Evolutionary conservation across 139 green algal species (phyloP), one percentile per base, ranked within the genome.

Genomic region (Tetraselmis chui): DNA sequence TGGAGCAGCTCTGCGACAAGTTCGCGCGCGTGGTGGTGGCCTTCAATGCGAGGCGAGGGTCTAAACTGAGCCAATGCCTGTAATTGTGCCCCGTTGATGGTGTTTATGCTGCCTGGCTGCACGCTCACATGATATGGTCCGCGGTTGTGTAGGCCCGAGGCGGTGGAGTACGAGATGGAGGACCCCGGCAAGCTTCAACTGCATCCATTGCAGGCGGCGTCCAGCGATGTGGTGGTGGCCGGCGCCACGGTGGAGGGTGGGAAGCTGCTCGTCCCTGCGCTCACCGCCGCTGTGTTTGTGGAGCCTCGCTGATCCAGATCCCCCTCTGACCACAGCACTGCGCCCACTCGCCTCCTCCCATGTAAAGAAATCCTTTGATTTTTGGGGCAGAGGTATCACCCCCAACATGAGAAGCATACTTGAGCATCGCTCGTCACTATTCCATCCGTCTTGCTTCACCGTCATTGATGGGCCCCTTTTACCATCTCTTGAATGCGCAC

Each of bases 31-130:
- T 92, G 1, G 67, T 92, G 29, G 85, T 89, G 26, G 80, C 91
- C 1, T 90, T 92, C 83, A 93, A 93, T 85, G 85, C 45, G 11
- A 67, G 45, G 45, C 18, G 45, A n/a, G n/a, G n/a, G n/a, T n/a
- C n/a, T n/a, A n/a, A n/a, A n/a, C n/a, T n/a, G n/a, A n/a, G n/a
- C n/a, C n/a, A n/a, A n/a, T n/a, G n/a, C n/a, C n/a, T n/a, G n/a
- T n/a, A n/a, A n/a, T n/a, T n/a, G n/a, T n/a, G n/a, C n/a, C n/a
- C n/a, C n/a, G n/a, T n/a, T n/a, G n/a, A n/a, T n/a, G n/a, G n/a
- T n/a, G n/a, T n/a, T n/a, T n/a, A n/a, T n/a, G n/a, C n/a, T n/a
- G n/a, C n/a, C n/a, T n/a, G n/a, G n/a, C n/a, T n/a, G n/a, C n/a
- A n/a, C n/a, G n/a, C n/a, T n/a, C n/a, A n/a, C n/a, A n/a, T n/a